A percentile compares a stretch with the other conserved stretches of the same genome.
phyloP scores from a whole-genome alignment of 1,284 basidiomycete genomes.

The Pisolithus thermaeus region DNA sequence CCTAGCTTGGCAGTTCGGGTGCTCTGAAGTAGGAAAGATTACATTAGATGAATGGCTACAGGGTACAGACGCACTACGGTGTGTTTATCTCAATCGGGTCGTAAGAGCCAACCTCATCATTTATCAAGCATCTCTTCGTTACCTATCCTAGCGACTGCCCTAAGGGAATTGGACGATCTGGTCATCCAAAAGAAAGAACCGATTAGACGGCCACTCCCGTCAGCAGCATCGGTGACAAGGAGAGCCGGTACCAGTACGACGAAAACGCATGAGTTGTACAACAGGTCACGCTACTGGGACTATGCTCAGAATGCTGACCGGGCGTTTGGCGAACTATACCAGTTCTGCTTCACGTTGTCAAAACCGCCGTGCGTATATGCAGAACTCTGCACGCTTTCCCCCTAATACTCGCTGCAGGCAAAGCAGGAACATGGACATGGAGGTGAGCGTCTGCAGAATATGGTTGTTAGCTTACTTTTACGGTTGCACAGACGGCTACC shows the following conservation, averaged over 20 bases:
- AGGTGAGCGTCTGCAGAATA: slow-evolving; percentile 39
- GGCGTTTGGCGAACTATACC: slow-evolving; percentile 60
- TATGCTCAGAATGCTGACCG: slow-evolving; percentile 45
- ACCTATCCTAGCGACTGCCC: slow-evolving; percentile 39
- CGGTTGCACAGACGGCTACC: slow-evolving; percentile 48
- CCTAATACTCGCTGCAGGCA: slow-evolving; percentile 36
- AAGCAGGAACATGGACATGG: slow-evolving; percentile 72
- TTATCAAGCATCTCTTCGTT: slow-evolving; percentile 52
- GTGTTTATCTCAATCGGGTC: slow-evolving; percentile 20
- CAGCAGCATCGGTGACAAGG: slow-evolving; percentile 26
- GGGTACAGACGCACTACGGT: slow-evolving; percentile 55
- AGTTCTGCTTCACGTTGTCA: slow-evolving; percentile 62
- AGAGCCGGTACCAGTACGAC: slow-evolving; percentile 4
- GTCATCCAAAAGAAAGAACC: slow-evolving; percentile 47
- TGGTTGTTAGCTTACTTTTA: slow-evolving; percentile 10
- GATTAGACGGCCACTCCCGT: slow-evolving; percentile 14
- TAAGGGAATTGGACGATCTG: slow-evolving; percentile 58
- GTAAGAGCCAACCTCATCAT: slow-evolving; percentile 7
- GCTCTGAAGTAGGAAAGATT: slow-evolving; percentile 66
- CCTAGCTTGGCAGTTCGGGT: slow-evolving; percentile 64
- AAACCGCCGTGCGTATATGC: slow-evolving; percentile 55
- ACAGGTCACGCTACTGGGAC: slow-evolving; percentile 44
- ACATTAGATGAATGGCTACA: slow-evolving; percentile 61
- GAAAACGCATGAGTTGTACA: slow-evolving; percentile 43
- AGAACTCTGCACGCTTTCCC: not conserved